These are phyloP conservation scores for Besnoitia besnoiti DNA, from an alignment of 169 alveolate genomes.

Conservation along the genomic window DNA sequence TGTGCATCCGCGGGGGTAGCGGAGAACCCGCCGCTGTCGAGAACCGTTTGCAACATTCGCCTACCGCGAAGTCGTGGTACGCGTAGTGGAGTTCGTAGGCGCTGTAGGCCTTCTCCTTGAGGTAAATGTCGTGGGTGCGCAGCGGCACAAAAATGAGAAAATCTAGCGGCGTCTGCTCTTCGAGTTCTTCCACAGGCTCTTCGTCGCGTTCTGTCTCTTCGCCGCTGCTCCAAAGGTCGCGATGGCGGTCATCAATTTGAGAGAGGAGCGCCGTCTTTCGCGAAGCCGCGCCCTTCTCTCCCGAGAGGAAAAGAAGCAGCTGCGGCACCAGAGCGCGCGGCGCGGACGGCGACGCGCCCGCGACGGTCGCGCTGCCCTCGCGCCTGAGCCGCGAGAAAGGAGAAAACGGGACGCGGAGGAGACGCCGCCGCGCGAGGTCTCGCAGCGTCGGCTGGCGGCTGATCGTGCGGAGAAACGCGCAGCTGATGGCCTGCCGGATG, in stretches of 20 bases:
- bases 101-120: neutral
- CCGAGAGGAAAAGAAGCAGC: neutral
- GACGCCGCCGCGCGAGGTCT: slow-evolving; percentile 49
- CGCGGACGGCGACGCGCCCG: neutral
- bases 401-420: slow-evolving; percentile 22
- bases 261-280: neutral
- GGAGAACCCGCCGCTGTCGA: too few species aligned
- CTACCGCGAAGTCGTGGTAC: slow-evolving; percentile 16
- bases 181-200: neutral
- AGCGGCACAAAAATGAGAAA: slow-evolving; percentile 11
- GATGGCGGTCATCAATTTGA: neutral
- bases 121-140: neutral
- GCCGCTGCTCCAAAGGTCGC: neutral
- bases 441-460: slow-evolving; percentile 45
- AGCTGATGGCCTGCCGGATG: slow-evolving; percentile 47
- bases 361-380: too few species aligned
- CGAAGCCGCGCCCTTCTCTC: neutral
- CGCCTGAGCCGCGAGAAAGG: too few species aligned
- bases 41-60: too few species aligned
- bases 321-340: neutral
- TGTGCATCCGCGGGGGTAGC: too few species aligned
- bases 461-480: slow-evolving; percentile 43
- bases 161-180: slow-evolving; percentile 14
- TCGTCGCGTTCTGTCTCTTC: neutral
- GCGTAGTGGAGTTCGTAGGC: slow-evolving; percentile 36